Conservation (phyloP, 2,329 filamentous ascomycete genomes). For the Monilinia polystroma region DNA sequence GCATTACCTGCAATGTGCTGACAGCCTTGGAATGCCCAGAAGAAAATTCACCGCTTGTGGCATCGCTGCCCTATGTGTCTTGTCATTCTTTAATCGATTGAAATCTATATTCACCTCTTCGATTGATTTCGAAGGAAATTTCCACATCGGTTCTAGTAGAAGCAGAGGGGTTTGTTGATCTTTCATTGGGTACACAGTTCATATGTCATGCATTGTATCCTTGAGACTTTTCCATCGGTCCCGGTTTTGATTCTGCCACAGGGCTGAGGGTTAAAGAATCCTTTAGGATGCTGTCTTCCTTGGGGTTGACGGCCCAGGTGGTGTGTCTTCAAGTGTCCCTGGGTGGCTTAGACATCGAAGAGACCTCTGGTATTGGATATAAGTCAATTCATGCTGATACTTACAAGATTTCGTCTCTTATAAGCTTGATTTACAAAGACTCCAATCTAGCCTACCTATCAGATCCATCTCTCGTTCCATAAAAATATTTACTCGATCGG, state of each 20-base stretch:
- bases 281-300: neutral
- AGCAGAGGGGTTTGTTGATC: neutral
- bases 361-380: neutral
- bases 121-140: neutral
- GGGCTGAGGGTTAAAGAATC: conserved; percentile 6
- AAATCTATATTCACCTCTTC: neutral
- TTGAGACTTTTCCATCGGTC: neutral
- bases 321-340: neutral
- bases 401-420: neutral
- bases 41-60: neutral
- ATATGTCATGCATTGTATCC: conserved; percentile 11
- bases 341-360: neutral
- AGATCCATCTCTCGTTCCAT: neutral
- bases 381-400: neutral
- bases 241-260: neutral
- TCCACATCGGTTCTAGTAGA: neutral
- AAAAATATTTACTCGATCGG: neutral
- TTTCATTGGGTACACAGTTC: neutral
- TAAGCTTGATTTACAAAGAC: neutral
- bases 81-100: neutral
- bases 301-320: neutral
- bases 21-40: neutral
- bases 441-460: neutral
- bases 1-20: conserved; percentile 19
- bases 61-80: neutral